Evolutionary conservation across 805 yeast species (phyloP).

Genomic region (Grigorovia humatica): DNA sequence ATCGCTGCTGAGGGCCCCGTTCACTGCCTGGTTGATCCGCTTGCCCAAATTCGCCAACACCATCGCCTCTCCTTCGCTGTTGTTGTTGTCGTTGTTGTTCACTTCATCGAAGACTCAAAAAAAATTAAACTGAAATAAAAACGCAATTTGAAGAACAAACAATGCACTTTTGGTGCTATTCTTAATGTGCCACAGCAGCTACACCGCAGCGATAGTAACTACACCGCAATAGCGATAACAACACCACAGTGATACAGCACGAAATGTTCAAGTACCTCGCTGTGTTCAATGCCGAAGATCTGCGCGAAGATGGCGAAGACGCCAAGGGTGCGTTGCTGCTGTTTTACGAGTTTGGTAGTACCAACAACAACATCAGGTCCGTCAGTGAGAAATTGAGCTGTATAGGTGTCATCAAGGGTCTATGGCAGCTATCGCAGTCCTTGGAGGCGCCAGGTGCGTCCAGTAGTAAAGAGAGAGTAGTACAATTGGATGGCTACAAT

Average conservation of each 20-base stretch:
- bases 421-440: conserved; percentile 21
- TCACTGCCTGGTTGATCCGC: conserved; percentile 64
- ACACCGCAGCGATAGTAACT: too few species aligned
- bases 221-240: too few species aligned
- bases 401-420: conserved; percentile 36
- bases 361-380: conserved; percentile 9
- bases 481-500: conserved; percentile 25
- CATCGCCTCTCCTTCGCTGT: conserved; percentile 47
- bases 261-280: conserved; percentile 24
- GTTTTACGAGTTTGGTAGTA: conserved; percentile 25
- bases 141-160: too few species aligned
- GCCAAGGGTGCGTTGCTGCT: conserved; percentile 29
- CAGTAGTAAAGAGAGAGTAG: conserved; percentile 10
- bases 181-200: too few species aligned
- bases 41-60: conserved; percentile 73
- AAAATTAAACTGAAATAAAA: too few species aligned
- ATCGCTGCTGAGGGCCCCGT: conserved; percentile 49
- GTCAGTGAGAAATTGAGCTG: conserved; percentile 29
- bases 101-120: neutral
- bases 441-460: conserved; percentile 1
- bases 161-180: too few species aligned
- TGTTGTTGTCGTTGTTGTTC: neutral
- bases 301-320: conserved; percentile 22
- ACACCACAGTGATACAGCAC: neutral
- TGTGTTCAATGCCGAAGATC: conserved; percentile 32